Evolutionary conservation across 1,284 basidiomycete species (phyloP).

Genomic region (Ustilago sp.): DNA sequence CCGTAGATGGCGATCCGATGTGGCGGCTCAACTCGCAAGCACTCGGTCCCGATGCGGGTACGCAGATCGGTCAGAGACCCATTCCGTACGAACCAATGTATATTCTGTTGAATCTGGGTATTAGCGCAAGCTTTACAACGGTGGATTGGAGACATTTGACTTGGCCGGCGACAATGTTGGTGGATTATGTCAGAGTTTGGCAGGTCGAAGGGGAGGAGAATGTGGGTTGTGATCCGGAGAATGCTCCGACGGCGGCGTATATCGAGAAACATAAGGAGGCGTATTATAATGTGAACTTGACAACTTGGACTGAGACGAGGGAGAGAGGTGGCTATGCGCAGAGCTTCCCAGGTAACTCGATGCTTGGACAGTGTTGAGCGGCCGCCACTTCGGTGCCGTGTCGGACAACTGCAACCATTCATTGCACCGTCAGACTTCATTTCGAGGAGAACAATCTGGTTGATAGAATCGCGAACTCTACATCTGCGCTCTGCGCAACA

Average conservation of each 20-base stretch:
- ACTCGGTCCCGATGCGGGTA: slow-evolving; percentile 76
- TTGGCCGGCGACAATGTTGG: slow-evolving; percentile 45
- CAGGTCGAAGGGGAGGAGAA: slow-evolving; percentile 61
- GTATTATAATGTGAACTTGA: slow-evolving; percentile 65
- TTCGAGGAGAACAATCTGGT: neutral
- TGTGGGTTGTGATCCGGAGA: slow-evolving; percentile 70
- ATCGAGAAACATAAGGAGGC: slow-evolving; percentile 64
- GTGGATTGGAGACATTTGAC: slow-evolving; percentile 32
- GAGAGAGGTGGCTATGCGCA: slow-evolving; percentile 51
- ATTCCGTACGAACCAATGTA: slow-evolving; percentile 75
- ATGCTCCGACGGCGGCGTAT: slow-evolving; percentile 62
- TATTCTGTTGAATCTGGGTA: slow-evolving; percentile 62
- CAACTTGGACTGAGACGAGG: slow-evolving; percentile 54
- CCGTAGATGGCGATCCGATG: slow-evolving; percentile 37
- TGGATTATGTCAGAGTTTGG: slow-evolving; percentile 61
- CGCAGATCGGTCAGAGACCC: slow-evolving; percentile 79
- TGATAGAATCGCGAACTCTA: slow-evolving; percentile 3
- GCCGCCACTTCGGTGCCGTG: neutral
- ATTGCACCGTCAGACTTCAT: neutral
- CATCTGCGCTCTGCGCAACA: neutral
- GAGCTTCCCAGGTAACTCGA: slow-evolving; percentile 50
- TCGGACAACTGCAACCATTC: neutral
- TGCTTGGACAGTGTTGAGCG: slow-evolving; percentile 47
- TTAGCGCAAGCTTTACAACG: slow-evolving; percentile 50
- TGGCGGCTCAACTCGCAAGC: slow-evolving; percentile 76